These are phyloP conservation scores for Monosporascus sp. DNA, from an alignment of 2,329 filamentous ascomycete genomes.

Conservation along the genomic window DNA sequence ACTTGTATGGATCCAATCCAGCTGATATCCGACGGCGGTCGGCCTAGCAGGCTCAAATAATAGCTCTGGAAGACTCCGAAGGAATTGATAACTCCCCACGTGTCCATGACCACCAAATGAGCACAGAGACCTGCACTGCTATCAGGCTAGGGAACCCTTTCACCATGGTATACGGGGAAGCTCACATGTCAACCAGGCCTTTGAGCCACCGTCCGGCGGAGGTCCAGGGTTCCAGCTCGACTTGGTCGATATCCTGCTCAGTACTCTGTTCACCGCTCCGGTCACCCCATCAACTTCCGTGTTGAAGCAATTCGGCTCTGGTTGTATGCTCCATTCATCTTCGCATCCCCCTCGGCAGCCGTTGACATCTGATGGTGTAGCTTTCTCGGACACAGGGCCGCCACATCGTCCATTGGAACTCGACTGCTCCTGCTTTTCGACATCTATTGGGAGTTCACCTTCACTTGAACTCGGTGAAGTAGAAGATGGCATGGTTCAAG, in stretches of 20 bases:
- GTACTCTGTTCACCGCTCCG: constrained; percentile 29
- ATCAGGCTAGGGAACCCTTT: not conserved
- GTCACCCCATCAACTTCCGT: constrained; percentile 18
- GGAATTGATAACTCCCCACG: constrained; percentile 50
- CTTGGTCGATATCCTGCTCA: constrained; percentile 36
- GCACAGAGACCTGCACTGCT: constrained; percentile 26
- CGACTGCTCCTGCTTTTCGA: constrained; percentile 16
- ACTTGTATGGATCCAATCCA: constrained; percentile 52
- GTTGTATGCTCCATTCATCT: constrained; percentile 10
- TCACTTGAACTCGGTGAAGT: constrained; percentile 15
- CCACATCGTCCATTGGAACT: not conserved
- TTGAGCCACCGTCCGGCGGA: constrained; percentile 44
- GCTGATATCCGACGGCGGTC: constrained; percentile 39
- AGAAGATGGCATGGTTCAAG: constrained; percentile 12
- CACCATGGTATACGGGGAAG: no score
- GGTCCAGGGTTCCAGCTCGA: constrained; percentile 38
- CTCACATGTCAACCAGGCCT: constrained; percentile 42
- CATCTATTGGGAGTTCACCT: constrained; percentile 16
- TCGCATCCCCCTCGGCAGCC: constrained; percentile 2
- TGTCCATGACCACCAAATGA: constrained; percentile 45
- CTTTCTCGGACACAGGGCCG: not conserved
- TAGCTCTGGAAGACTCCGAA: constrained; percentile 53
- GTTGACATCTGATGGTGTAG: not conserved
- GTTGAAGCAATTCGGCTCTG: constrained; percentile 18
- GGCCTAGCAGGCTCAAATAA: constrained; percentile 36